Base-by-base conservation (phyloP, 139 green algal genomes). In the Chlorella sp. region DNA sequence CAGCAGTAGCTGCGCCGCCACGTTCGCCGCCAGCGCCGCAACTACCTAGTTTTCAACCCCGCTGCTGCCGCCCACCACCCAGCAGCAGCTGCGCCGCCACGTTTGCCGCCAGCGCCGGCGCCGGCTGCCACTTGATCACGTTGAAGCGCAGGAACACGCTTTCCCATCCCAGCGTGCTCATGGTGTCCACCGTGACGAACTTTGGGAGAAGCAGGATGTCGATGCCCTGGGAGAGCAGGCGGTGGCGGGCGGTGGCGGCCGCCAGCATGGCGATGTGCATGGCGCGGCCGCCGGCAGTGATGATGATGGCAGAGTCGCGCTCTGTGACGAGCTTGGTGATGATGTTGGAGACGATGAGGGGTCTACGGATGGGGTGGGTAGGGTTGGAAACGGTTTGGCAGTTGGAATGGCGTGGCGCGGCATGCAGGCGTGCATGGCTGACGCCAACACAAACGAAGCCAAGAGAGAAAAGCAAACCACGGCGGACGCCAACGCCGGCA, bases 191-290 rank as follows among this genome's bases (percentile, higher is more conserved):
- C 3, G 78, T 84, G 14, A 84, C 78, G 31, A 77, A 77, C 34
- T 34, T 75, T 23, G 73, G 78, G 65, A 80, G 70, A 35, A 80
- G 78, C 31, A 83, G 55, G 27, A 83, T 64, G 65, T 80, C 78
- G n/a, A 74, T 34, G 59, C 71, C 70, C 30, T 65, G 71, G 2
- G 71, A 63, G 34, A 69, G 72, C 36, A 84, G 67, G 22, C 79
- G 71, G 5, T 70, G 64, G 62, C 79, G 79, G 30, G 79, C 74
- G 22, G 71, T 62, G 26, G 81, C 79, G 0, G 79, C 79, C 3
- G 79, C 79, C 20, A 36, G 72, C 74, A 84, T 84, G 33, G 79
- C 79, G 49, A 84, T 74, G 34, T 81, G 79, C 79, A 84, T 84
- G 32, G 79, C 79, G 29, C 69, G 72, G 49, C 79, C 79, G 23